A percentile compares a stretch with the other conserved stretches of the same genome.
Evolutionary conservation across 148 eudicot genomes (phyloP).

Genomic region (Rhododendron vialii): DNA sequence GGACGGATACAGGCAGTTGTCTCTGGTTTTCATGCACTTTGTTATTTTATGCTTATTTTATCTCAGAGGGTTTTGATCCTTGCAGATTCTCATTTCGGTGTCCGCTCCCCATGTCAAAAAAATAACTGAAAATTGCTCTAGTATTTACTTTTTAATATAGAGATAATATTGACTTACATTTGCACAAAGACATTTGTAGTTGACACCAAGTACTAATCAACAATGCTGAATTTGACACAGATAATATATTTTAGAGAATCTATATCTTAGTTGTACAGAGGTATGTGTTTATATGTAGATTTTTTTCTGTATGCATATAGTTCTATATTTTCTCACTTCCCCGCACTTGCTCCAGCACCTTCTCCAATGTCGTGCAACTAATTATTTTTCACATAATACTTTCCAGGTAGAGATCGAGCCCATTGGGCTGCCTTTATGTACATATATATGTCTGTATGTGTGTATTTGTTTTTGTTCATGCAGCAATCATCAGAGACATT

Average conservation of each 20-base stretch:
- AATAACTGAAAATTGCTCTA: background rate
- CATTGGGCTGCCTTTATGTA: background rate
- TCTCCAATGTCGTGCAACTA: background rate
- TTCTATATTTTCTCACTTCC: background rate
- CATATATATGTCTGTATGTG: background rate
- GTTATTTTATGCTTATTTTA: background rate
- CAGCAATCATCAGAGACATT: background rate
- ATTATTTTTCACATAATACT: background rate
- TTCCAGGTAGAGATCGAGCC: background rate
- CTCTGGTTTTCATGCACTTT: background rate
- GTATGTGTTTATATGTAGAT: background rate
- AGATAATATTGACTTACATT: background rate
- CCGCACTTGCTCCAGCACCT: background rate
- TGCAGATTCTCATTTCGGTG: background rate
- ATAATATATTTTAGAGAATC: background rate
- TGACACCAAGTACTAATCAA: background rate
- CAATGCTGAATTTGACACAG: background rate
- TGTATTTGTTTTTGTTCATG: background rate
- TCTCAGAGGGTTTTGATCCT: background rate
- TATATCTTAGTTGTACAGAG: background rate
- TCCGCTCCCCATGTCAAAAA: background rate
- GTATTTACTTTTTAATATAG: background rate
- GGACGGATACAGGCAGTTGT: background rate
- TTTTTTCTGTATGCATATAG: background rate
- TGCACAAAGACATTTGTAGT: background rate